Conservation (phyloP, 1,284 basidiomycete genomes). For the Malassezia yamatoensis region DNA sequence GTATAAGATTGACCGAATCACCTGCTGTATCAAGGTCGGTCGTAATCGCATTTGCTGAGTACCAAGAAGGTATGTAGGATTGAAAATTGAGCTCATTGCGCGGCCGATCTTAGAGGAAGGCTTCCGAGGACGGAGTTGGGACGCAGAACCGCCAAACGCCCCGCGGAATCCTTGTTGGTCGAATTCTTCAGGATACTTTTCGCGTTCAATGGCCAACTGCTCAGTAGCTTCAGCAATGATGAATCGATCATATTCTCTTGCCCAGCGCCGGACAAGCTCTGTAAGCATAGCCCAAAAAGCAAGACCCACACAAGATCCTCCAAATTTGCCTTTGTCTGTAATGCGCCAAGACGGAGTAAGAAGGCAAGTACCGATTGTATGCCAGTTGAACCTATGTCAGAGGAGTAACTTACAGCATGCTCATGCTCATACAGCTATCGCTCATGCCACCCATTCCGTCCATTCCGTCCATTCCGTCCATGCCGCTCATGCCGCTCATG, state of each 20-base stretch:
- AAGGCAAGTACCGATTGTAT: slow-evolving; percentile 18
- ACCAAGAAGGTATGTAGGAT: neutral
- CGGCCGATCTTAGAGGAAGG: neutral
- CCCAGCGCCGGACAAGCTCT: slow-evolving; percentile 31
- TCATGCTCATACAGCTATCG: neutral
- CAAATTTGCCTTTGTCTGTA: slow-evolving; percentile 25
- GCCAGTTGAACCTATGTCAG: slow-evolving; percentile 12
- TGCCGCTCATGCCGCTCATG: neutral
- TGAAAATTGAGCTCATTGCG: neutral
- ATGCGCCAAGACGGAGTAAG: slow-evolving; percentile 37
- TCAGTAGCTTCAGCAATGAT: slow-evolving; percentile 24
- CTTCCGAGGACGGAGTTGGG: neutral
- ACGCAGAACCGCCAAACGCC: neutral
- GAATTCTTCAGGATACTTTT: slow-evolving; percentile 1
- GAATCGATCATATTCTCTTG: slow-evolving; percentile 33
- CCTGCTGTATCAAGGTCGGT: slow-evolving; percentile 26
- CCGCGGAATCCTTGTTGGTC: neutral
- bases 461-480: slow-evolving; percentile 5
- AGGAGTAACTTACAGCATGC: neutral
- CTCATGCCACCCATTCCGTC: slow-evolving; percentile 8
- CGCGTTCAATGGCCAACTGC: slow-evolving; percentile 12
- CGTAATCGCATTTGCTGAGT: neutral
- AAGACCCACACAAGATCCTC: slow-evolving; percentile 38
- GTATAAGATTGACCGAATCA: slow-evolving; percentile 31
- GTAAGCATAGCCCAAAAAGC: slow-evolving; percentile 34